A percentile compares a stretch with the other conserved stretches of the same genome.
phyloP scores from a whole-genome alignment of 2,329 filamentous ascomycete species.

The Ceratocystis alfenasii region DNA sequence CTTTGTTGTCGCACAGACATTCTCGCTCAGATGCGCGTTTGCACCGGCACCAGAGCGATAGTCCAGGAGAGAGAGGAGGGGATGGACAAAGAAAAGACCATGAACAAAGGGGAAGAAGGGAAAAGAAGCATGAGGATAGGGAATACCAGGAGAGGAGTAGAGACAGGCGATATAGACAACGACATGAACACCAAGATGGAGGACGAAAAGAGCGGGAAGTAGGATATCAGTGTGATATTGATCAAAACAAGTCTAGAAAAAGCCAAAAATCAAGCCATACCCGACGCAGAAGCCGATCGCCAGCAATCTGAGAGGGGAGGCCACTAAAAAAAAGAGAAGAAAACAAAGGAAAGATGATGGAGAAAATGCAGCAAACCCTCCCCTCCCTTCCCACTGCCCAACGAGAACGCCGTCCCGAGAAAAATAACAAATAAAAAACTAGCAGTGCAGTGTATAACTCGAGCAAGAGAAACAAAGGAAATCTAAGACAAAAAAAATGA shows the following conservation, averaged over 20 bases:
- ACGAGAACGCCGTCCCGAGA: conserved; percentile 7
- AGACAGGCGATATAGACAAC: neutral
- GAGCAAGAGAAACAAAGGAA: conserved; percentile 1
- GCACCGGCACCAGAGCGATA: neutral
- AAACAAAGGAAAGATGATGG: conserved; percentile 6
- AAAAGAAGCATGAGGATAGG: neutral
- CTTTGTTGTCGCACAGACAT: conserved; percentile 8
- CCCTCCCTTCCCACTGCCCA: neutral
- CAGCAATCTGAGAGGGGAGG: neutral
- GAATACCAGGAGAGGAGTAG: neutral
- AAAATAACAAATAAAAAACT: conserved; percentile 11
- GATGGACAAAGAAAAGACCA: neutral
- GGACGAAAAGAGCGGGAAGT: neutral
- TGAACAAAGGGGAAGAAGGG: neutral
- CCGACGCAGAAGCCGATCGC: conserved; percentile 10
- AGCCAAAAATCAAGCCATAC: conserved; percentile 1
- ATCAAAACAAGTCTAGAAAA: conserved; percentile 11
- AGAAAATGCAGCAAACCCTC: neutral
- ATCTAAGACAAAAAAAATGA: conserved; percentile 12
- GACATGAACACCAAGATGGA: neutral
- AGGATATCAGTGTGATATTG: conserved; percentile 5
- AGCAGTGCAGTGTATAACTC: conserved; percentile 1
- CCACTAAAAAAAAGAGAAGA: neutral
- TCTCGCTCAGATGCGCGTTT: neutral
- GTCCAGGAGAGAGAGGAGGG: neutral